phyloP scores from a whole-genome alignment of 495 filamentous ascomycete species.

The Penicillium paradoxum region DNA sequence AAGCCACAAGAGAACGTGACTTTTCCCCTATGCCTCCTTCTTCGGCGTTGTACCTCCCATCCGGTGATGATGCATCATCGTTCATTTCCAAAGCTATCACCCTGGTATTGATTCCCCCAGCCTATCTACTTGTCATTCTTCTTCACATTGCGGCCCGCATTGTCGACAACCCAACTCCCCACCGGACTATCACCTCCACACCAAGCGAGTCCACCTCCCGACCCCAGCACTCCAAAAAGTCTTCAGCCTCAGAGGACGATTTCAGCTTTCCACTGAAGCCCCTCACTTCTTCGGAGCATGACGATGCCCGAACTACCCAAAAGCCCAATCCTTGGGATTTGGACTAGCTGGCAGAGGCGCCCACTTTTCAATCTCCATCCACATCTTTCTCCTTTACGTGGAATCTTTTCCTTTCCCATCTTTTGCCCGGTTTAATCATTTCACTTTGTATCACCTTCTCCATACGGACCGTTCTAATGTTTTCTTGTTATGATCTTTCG shows the following conservation, averaged over 20 bases:
- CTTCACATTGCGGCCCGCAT: constrained; percentile 74
- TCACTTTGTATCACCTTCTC: constrained; percentile 1
- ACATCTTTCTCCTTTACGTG: constrained; percentile 1
- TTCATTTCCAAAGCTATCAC: constrained; percentile 72
- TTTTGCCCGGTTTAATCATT: constrained; percentile 18
- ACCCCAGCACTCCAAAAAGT: background rate
- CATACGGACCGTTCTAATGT: constrained; percentile 5
- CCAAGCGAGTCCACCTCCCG: constrained; percentile 9
- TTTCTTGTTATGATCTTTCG: constrained; percentile 13
- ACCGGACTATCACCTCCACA: constrained; percentile 21
- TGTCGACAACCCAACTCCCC: constrained; percentile 43
- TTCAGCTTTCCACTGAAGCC: constrained; percentile 39
- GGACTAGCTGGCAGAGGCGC: constrained; percentile 14
- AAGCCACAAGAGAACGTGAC: constrained; percentile 51
- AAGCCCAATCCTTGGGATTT: constrained; percentile 32
- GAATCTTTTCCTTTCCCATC: background rate
- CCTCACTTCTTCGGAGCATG: constrained; percentile 30
- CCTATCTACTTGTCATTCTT: constrained; percentile 69
- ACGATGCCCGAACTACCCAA: constrained; percentile 15
- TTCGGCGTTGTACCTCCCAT: constrained; percentile 57
- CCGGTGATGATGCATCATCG: constrained; percentile 55
- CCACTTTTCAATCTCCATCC: background rate
- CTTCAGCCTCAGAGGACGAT: constrained; percentile 30
- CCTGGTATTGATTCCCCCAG: constrained; percentile 68
- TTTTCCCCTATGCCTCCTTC: constrained; percentile 67